These are phyloP conservation scores for Aspergillus cavernicola DNA, from an alignment of 495 filamentous ascomycete genomes.

Conservation along the genomic window DNA sequence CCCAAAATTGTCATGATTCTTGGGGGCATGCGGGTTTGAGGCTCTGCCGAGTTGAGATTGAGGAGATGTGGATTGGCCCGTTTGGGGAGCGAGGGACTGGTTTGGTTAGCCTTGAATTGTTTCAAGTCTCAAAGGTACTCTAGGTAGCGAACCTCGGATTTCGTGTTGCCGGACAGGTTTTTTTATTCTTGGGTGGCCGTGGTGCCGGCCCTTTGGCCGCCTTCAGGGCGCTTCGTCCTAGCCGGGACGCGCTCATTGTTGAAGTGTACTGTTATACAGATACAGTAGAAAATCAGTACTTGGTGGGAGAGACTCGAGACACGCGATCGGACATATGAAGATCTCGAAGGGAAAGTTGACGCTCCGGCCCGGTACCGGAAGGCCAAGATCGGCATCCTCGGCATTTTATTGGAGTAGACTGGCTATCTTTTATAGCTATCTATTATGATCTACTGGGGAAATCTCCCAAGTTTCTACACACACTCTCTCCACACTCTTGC, in stretches of 20 bases:
- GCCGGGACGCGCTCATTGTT: constrained; percentile 22
- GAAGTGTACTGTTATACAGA: neutral
- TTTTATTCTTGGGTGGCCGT: constrained; percentile 3
- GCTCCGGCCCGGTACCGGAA: neutral
- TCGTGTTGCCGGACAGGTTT: constrained; percentile 2
- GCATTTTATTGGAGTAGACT: neutral
- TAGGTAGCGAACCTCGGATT: neutral
- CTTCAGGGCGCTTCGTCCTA: constrained; percentile 19
- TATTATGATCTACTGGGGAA: neutral
- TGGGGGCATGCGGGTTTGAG: constrained; percentile 29
- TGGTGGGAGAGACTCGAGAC: too few species aligned
- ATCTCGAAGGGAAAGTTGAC: neutral
- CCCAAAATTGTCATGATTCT: constrained; percentile 38
- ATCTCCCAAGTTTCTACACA: neutral
- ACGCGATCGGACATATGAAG: neutral
- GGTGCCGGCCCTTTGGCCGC: constrained; percentile 18
- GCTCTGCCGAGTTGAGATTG: constrained; percentile 9
- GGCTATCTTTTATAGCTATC: neutral
- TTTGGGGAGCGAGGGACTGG: constrained; percentile 15
- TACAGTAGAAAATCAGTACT: too few species aligned
- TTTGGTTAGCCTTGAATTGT: neutral
- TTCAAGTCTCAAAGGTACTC: too few species aligned
- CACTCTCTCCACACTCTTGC: neutral
- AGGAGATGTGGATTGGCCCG: constrained; percentile 21
- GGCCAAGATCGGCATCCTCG: neutral